These are phyloP conservation scores for Mucor saturninus DNA, from an alignment of 371 early-diverging fungal species.

Conservation along the genomic window DNA sequence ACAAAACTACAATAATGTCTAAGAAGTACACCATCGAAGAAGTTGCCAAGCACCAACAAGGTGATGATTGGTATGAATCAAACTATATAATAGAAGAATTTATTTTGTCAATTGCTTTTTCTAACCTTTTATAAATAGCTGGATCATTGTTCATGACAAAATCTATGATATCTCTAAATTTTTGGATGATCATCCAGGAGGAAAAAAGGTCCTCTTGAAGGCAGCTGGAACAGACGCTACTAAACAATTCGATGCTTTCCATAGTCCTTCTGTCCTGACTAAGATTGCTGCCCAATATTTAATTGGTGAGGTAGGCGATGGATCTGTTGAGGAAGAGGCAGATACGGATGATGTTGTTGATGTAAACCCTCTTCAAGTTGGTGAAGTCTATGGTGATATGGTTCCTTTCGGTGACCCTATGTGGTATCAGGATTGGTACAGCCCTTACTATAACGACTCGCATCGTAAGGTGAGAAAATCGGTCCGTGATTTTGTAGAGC, in stretches of 20 bases:
- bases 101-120: neutral
- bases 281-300: constrained; percentile 10
- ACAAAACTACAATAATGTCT: neutral
- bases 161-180: constrained; percentile 86
- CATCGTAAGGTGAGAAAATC: constrained; percentile 58
- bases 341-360: neutral
- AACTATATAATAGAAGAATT: no score
- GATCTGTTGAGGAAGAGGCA: constrained; percentile 5
- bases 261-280: constrained; percentile 60
- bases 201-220: constrained; percentile 77
- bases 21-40: constrained; percentile 69
- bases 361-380: constrained; percentile 20
- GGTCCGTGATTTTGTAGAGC: constrained; percentile 63
- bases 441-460: constrained; percentile 61
- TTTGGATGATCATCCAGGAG: constrained; percentile 61
- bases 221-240: constrained; percentile 88
- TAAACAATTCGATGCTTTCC: constrained; percentile 89
- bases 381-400: constrained; percentile 37
- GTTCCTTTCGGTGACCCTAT: constrained; percentile 74
- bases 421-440: constrained; percentile 64
- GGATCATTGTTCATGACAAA: constrained; percentile 82
- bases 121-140: constrained; percentile 37
- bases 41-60: constrained; percentile 71
- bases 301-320: constrained; percentile 23
- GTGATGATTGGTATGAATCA: constrained; percentile 65